phyloP scores from a whole-genome alignment of 2,329 filamentous ascomycete genomes.

The Fusarium multiceps region DNA sequence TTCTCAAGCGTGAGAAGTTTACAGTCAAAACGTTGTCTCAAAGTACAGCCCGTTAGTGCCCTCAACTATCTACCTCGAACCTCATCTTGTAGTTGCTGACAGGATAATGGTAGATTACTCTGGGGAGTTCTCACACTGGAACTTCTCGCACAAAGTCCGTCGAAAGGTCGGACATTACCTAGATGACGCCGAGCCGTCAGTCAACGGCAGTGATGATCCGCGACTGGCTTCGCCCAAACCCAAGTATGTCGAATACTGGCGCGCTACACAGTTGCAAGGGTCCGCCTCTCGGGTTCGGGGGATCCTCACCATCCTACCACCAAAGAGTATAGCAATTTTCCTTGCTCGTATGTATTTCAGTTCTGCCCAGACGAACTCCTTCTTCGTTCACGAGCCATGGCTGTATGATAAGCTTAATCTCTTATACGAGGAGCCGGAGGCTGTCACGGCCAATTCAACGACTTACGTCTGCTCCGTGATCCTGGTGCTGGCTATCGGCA shows the following conservation, averaged over 20 bases:
- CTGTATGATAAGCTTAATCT: background rate
- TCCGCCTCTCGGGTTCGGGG: background rate
- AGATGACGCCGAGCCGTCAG: background rate
- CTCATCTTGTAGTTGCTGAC: background rate
- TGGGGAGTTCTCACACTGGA: background rate
- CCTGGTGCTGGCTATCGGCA: background rate
- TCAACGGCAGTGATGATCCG: background rate
- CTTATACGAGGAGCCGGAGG: background rate
- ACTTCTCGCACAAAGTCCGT: background rate
- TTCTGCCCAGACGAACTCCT: background rate
- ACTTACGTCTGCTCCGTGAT: background rate
- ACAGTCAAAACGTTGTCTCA: background rate
- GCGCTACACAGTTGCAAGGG: background rate
- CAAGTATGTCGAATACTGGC: background rate
- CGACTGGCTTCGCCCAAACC: background rate
- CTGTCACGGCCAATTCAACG: background rate
- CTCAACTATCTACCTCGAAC: too few relatives aligned
- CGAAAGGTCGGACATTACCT: background rate
- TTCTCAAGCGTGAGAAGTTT: slow-evolving; percentile 1
- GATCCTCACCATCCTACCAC: background rate
- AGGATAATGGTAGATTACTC: background rate
- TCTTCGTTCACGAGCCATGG: background rate
- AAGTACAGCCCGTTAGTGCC: background rate
- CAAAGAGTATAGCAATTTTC: background rate
- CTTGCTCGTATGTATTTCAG: background rate